These are phyloP conservation scores for Clavispora fructus DNA, from an alignment of 805 yeast genomes.

Conservation along the genomic window DNA sequence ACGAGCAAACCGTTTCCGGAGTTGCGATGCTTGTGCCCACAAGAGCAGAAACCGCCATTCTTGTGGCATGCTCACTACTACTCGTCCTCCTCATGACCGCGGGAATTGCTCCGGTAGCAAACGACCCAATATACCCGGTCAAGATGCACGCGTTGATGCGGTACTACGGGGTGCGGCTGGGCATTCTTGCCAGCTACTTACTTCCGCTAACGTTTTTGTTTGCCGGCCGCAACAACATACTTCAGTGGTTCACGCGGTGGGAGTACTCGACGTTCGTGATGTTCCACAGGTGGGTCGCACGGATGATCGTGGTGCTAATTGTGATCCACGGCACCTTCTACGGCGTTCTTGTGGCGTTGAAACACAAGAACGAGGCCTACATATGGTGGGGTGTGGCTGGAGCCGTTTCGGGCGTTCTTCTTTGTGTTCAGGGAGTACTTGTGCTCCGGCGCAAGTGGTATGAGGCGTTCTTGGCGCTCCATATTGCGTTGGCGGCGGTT, in stretches of 20 bases:
- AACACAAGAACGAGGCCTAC: conserved; percentile 7
- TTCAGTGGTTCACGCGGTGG: conserved; percentile 36
- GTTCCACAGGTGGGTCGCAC: conserved; percentile 54
- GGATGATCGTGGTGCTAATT: conserved; percentile 39
- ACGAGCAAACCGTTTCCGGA: conserved; percentile 18
- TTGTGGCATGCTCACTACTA: conserved; percentile 4
- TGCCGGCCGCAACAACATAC: conserved; percentile 16
- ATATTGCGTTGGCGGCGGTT: conserved; percentile 32
- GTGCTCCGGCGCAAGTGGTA: conserved; percentile 43
- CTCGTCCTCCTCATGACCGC: conserved; percentile 1
- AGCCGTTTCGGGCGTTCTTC: conserved; percentile 39
- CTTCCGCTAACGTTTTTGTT: conserved; percentile 12
- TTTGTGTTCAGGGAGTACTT: conserved; percentile 44
- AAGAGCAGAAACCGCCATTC: conserved; percentile 9
- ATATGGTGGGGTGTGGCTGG: conserved; percentile 33
- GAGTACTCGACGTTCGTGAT: conserved; percentile 46
- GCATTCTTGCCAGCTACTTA: conserved; percentile 13
- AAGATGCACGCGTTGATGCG: conserved; percentile 31
- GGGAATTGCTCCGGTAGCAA: conserved; percentile 8
- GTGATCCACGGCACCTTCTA: conserved; percentile 34
- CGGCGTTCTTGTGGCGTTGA: not conserved
- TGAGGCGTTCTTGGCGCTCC: conserved; percentile 35
- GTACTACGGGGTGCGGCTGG: conserved; percentile 28
- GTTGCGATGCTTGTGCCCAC: conserved; percentile 25
- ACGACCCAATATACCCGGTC: conserved; percentile 11